Percentiles rank a stretch among this genome's conserved stretches.
These are phyloP conservation scores for Bolboschoenoplectus hybrid DNA, from an alignment of 202 grass and related monocot species.

Conservation along the genomic window DNA sequence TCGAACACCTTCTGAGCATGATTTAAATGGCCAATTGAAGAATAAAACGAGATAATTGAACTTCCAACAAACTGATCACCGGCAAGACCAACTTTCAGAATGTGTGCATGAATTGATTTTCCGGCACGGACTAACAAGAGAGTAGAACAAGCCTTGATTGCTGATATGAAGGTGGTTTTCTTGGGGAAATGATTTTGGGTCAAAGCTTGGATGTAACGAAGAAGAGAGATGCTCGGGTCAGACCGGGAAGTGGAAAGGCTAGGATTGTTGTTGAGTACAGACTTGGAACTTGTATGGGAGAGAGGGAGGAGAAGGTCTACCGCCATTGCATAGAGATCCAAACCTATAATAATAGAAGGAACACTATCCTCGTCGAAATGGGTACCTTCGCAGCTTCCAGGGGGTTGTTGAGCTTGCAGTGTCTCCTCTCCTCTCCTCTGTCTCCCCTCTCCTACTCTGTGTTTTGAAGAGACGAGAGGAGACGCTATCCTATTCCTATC, in stretches of 20 bases:
- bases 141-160: conserved; percentile 39
- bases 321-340: no score
- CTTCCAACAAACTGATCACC: conserved; percentile 40
- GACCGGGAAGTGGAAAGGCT: neutral
- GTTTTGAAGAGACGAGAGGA: no score
- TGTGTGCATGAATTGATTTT: conserved; percentile 43
- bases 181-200: conserved; percentile 22
- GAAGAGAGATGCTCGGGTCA: conserved; percentile 33
- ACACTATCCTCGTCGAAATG: no score
- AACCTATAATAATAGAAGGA: no score
- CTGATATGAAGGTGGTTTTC: conserved; percentile 46
- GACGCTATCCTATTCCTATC: no score
- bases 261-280: no score
- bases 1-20: conserved; percentile 44
- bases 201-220: conserved; percentile 28
- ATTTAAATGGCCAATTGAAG: conserved; percentile 32
- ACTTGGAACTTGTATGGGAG: no score
- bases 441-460: no score
- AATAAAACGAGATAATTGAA: conserved; percentile 45
- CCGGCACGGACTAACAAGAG: conserved; percentile 27
- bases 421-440: no score
- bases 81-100: conserved; percentile 41
- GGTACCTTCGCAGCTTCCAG: no score
- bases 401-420: no score
- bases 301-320: no score